These are phyloP conservation scores for Melanogaster broomeanus DNA, from an alignment of 768 basidiomycete genomes.

Conservation along the genomic window DNA sequence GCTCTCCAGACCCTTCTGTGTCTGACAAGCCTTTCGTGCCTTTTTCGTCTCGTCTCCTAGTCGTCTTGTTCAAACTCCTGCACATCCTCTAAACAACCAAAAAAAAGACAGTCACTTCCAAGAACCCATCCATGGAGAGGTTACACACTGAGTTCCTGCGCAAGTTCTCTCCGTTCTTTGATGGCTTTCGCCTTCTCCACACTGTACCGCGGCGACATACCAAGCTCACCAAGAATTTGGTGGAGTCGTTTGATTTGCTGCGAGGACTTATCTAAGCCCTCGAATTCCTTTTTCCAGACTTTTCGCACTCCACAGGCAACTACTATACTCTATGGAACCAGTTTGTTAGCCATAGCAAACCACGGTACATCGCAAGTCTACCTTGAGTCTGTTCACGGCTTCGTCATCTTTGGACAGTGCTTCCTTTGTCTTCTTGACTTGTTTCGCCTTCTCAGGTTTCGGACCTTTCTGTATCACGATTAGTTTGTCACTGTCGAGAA, in stretches of 20 bases:
- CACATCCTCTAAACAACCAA: slow-evolving; percentile 62
- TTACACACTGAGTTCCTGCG: slow-evolving; percentile 71
- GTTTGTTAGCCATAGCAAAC: background rate
- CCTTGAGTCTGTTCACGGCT: slow-evolving; percentile 75
- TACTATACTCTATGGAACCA: slow-evolving; percentile 54
- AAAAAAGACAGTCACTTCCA: background rate
- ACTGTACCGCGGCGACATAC: slow-evolving; percentile 78
- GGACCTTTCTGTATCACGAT: slow-evolving; percentile 23
- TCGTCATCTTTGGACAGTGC: slow-evolving; percentile 63
- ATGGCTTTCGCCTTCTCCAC: slow-evolving; percentile 81
- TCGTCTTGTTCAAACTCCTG: slow-evolving; percentile 62
- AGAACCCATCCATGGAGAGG: background rate
- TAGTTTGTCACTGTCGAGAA: background rate
- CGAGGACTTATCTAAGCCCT: slow-evolving; percentile 53
- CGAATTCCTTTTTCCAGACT: slow-evolving; percentile 74
- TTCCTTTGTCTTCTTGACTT: slow-evolving; percentile 34
- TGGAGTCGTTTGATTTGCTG: slow-evolving; percentile 69
- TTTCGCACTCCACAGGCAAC: slow-evolving; percentile 77
- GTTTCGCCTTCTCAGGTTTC: slow-evolving; percentile 26
- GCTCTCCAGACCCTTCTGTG: slow-evolving; percentile 32
- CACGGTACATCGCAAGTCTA: slow-evolving; percentile 19
- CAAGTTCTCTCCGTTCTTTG: slow-evolving; percentile 71
- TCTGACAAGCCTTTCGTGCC: slow-evolving; percentile 8
- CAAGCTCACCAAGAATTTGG: slow-evolving; percentile 66
- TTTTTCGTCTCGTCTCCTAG: slow-evolving; percentile 31